Evolutionary conservation across 208 protist genomes (phyloP).

Genomic region (Entamoeba histolytica): DNA sequence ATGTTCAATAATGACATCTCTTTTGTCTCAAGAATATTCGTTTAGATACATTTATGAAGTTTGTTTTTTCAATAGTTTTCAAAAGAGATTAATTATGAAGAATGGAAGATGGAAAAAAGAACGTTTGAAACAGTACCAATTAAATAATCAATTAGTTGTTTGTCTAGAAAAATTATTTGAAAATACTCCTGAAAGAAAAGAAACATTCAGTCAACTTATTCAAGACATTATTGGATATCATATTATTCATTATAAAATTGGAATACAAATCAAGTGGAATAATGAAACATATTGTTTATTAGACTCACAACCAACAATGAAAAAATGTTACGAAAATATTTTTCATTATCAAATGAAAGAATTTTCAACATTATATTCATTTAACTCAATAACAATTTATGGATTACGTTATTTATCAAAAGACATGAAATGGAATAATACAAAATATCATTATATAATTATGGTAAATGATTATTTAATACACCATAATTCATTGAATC

Average conservation of each 20-base stretch:
- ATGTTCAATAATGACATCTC: neutral
- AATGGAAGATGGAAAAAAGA: neutral
- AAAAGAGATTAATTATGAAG: neutral
- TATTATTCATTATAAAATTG: neutral
- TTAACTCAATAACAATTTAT: neutral
- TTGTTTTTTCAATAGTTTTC: neutral
- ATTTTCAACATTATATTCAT: neutral
- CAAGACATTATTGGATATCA: neutral
- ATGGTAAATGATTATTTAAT: neutral
- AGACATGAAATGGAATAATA: neutral
- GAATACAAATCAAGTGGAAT: neutral
- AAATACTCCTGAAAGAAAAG: neutral
- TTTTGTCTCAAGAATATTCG: neutral
- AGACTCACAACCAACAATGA: neutral
- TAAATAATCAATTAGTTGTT: neutral
- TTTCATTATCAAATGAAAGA: neutral
- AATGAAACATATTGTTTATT: neutral
- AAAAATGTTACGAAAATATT: neutral
- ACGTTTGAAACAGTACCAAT: neutral
- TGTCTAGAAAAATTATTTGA: neutral
- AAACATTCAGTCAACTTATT: neutral
- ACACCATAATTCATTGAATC: neutral
- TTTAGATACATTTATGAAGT: neutral
- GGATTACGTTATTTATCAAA: neutral
- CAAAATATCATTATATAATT: neutral